phyloP scores from a whole-genome alignment of 2,329 filamentous ascomycete species.

The Ophiocordyceps robertsii region DNA sequence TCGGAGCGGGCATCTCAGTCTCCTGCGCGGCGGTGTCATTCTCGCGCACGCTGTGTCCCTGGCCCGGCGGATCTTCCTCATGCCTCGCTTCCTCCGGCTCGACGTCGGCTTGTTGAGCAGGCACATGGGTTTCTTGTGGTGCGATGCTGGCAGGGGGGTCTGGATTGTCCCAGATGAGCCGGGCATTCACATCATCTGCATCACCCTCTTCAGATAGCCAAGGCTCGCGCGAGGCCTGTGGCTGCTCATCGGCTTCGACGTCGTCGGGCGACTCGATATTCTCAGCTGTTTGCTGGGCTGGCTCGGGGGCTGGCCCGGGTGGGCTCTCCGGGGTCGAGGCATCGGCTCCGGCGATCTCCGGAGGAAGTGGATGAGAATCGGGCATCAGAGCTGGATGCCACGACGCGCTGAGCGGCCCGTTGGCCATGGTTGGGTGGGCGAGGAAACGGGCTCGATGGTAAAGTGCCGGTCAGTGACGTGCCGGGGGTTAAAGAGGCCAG shows the following conservation, averaged over 20 bases:
- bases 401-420: conserved; percentile 20
- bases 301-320: conserved; percentile 4
- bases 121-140: not conserved
- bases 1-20: not conserved
- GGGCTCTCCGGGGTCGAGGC: not conserved
- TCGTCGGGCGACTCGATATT: conserved; percentile 6
- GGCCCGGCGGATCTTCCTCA: too few species aligned
- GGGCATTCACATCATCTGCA: conserved; percentile 8
- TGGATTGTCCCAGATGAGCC: conserved; percentile 9
- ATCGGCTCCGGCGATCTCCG: not conserved
- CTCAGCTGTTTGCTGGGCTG: conserved; percentile 2
- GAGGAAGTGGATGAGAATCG: conserved; percentile 6
- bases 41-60: too few species aligned
- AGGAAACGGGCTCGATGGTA: conserved; percentile 2
- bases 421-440: conserved; percentile 19
- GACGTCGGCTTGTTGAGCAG: too few species aligned
- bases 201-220: not conserved
- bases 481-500: not conserved
- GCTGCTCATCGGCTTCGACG: not conserved
- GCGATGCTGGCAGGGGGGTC: not conserved
- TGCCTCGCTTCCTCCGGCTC: too few species aligned
- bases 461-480: conserved; percentile 3
- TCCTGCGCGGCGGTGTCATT: too few species aligned
- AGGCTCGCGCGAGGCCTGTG: not conserved
- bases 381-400: conserved; percentile 30